Base-by-base conservation (phyloP, 768 basidiomycete genomes). In the Chlorophyllum brunneum region DNA sequence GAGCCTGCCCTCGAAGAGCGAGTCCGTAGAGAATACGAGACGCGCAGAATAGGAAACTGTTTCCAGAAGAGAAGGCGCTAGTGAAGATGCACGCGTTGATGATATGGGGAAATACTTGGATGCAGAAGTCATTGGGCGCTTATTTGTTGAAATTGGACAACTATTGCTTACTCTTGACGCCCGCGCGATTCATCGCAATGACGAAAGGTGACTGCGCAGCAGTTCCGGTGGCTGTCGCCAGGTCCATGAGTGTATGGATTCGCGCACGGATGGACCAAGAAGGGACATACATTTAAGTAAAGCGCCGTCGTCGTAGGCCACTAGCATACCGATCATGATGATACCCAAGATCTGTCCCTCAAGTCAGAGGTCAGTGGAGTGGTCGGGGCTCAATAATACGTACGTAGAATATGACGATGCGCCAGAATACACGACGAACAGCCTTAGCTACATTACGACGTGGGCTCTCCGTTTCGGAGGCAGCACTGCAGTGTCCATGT, bases 121-220 rank as follows among this genome's bases (percentile, higher is more conserved):
- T 63, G 5, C 51, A n/a, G 24, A n/a, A 50, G 43, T 5, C 3
- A 18, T 15, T n/a, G 42, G 49, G 29, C 33, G 49, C 60, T 47
- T 62, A 65, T 30, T 20, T 10, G 65, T 57, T 30, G 60, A 43
- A 16, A 22, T 18, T 38, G 29, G 27, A 2, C 5, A 23, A 36
- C 16, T 22, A 30, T 40, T 31, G 16, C 59, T 5, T 36, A 78
- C 78, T 81, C 70, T 79, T 82, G 63, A 91, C 79, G 9, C 89
- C 86, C 0, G 87, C 85, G 34, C 78, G 75, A 39, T 69, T 76
- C 58, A 93, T 83, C 16, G 89, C 91, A 56, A 93, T 85, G 49
- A 93, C 91, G 67, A 89, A 95, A 2, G 92, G 92, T 3, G 88
- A 91, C 47, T 83, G 65, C 0, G 85, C 81, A n/a, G 89, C 90